Conservation (phyloP, 345 rosid species). For the Syzygium aromaticum region DNA sequence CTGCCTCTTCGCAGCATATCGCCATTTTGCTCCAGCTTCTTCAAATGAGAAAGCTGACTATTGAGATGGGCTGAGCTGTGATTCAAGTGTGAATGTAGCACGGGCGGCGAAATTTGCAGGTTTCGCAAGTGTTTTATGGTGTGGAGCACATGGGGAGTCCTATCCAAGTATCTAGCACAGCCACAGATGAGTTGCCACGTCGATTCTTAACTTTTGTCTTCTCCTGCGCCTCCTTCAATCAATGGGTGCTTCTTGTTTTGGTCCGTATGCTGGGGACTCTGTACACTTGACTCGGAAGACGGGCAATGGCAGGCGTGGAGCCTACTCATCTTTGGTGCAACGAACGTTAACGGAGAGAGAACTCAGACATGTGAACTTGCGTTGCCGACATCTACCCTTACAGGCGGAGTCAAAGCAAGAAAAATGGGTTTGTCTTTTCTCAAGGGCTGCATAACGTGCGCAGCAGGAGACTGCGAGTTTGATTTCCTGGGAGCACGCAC, state of each 20-base stretch:
- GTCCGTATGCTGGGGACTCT: not conserved
- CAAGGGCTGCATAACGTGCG: not conserved
- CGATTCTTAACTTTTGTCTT: not conserved
- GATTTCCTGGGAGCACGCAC: not conserved
- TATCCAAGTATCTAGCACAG: not conserved
- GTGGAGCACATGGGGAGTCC: not conserved
- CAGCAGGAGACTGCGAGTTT: not conserved
- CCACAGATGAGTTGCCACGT: not conserved
- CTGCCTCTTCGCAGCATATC: slow-evolving; percentile 17
- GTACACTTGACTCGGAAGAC: not conserved
- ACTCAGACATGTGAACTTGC: not conserved
- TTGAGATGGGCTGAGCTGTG: not conserved
- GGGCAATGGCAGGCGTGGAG: not conserved
- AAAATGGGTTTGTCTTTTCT: not conserved
- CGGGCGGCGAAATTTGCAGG: not conserved
- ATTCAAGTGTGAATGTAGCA: not conserved
- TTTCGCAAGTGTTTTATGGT: not conserved
- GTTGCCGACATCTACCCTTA: not conserved
- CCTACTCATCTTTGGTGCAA: not conserved
- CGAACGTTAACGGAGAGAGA: not conserved
- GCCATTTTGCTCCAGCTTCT: slow-evolving; percentile 11
- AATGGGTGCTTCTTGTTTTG: not conserved
- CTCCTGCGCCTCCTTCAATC: not conserved
- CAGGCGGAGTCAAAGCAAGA: not conserved
- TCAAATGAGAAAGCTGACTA: not conserved